Evolutionary conservation across 306 rosid genomes (phyloP).

Genomic region (Alnus glutinosa): DNA sequence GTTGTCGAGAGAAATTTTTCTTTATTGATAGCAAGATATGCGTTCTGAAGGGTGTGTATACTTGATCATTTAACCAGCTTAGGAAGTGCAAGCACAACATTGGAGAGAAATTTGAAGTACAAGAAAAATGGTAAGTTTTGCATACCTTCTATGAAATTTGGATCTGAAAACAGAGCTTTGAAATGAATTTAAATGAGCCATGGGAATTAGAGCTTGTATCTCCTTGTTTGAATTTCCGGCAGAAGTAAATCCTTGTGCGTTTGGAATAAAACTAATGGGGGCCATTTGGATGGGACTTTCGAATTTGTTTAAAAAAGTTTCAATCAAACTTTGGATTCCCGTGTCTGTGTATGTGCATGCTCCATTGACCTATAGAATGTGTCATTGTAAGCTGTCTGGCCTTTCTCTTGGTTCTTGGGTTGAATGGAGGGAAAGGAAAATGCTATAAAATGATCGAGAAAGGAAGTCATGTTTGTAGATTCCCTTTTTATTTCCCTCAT

Average conservation of each 20-base stretch:
- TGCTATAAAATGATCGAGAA: not conserved
- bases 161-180: constrained; percentile 19
- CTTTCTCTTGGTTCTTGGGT: not conserved
- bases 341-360: not conserved
- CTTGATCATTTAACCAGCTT: not conserved
- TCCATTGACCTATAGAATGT: not conserved
- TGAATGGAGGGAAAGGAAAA: not conserved
- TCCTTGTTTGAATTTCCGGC: not conserved
- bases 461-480: not conserved
- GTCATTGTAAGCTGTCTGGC: not conserved
- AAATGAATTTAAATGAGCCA: constrained; percentile 14
- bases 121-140: constrained; percentile 54
- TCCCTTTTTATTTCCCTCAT: too few species aligned
- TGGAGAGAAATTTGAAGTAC: constrained; percentile 24
- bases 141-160: constrained; percentile 20
- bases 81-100: not conserved
- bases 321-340: not conserved
- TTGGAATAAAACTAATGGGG: not conserved
- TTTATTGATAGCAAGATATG: constrained; percentile 12
- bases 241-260: not conserved
- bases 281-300: not conserved
- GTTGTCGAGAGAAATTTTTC: constrained; percentile 14
- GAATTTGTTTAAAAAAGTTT: not conserved
- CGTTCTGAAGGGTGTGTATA: not conserved
- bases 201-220: not conserved